Evolutionary conservation across 768 basidiomycete species (phyloP).

Genomic region (Podaxis sp.): DNA sequence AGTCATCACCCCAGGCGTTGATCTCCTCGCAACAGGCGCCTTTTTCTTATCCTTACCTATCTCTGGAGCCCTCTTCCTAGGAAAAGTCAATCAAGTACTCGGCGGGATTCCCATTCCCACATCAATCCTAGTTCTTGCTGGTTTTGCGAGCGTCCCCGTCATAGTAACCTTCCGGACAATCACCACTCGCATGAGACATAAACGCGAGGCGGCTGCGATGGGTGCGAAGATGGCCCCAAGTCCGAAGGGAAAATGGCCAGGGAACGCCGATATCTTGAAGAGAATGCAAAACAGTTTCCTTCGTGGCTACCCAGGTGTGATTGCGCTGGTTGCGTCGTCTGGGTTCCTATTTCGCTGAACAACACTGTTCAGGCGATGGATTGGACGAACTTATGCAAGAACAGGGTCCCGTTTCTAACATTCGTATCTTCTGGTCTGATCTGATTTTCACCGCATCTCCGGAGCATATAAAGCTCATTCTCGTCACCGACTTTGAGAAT

Average conservation of each 20-base stretch:
- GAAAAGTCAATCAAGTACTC: conserved; percentile 9
- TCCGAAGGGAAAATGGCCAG: conserved; percentile 32
- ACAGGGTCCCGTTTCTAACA: conserved; percentile 40
- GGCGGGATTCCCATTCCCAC: conserved; percentile 26
- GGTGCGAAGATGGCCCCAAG: conserved; percentile 42
- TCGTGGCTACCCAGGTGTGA: conserved; percentile 47
- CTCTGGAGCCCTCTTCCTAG: conserved; percentile 11
- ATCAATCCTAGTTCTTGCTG: conserved; percentile 30
- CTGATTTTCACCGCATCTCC: conserved; percentile 45
- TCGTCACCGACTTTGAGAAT: conserved; percentile 54
- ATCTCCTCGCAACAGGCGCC: conserved; percentile 24
- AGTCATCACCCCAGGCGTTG: conserved; percentile 30
- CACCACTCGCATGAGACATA: conserved; percentile 23
- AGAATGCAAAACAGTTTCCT: conserved; percentile 31
- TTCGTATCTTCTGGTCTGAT: conserved; percentile 42
- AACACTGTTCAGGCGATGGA: conserved; percentile 35
- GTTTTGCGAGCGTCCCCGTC: conserved; percentile 29
- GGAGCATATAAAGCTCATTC: conserved; percentile 51
- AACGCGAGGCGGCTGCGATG: conserved; percentile 33
- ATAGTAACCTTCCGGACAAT: conserved; percentile 26
- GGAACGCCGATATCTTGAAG: conserved; percentile 42
- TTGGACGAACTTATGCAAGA: conserved; percentile 27
- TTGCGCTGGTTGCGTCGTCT: not conserved
- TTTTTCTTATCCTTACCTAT: conserved; percentile 15
- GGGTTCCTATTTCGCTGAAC: not conserved